Conservation (phyloP, 306 rosid species). For the Cicer bijugum region DNA sequence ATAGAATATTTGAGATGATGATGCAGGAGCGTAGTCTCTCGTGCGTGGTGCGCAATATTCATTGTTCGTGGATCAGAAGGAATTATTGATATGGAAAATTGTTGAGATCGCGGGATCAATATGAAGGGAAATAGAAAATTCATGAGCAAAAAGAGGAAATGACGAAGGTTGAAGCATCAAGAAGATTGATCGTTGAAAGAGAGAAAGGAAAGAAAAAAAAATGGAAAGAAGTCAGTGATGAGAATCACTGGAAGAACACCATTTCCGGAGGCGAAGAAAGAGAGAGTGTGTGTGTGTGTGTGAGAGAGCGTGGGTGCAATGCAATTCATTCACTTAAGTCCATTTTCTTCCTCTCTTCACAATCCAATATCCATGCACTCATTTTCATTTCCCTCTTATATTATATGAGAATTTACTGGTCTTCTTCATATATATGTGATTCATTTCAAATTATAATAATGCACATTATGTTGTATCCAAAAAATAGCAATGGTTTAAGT, state of each 20-base stretch:
- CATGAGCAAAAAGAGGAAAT: background rate
- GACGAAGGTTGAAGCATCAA: background rate
- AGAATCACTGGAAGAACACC: slow-evolving; percentile 45
- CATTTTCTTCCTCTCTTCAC: slow-evolving; percentile 33
- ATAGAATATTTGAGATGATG: slow-evolving; percentile 7
- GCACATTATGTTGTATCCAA: no score
- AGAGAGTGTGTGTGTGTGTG: background rate
- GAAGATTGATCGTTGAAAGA: background rate
- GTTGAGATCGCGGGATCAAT: background rate
- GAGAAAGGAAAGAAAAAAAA: background rate
- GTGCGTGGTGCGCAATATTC: background rate
- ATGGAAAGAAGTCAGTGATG: slow-evolving; percentile 14
- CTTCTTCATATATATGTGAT: no score
- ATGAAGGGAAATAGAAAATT: background rate
- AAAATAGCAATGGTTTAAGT: no score
- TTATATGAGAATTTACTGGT: no score
- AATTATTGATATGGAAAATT: background rate
- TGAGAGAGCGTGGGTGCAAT: slow-evolving; percentile 6
- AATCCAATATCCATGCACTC: background rate
- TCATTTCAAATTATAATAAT: no score
- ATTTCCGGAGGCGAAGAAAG: slow-evolving; percentile 34
- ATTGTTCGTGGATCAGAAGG: background rate
- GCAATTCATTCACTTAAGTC: slow-evolving; percentile 27
- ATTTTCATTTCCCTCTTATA: background rate
- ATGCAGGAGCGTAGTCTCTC: background rate